These are phyloP conservation scores for Aspergillus bertholletiae DNA, from an alignment of 495 filamentous ascomycete genomes.

Conservation along the genomic window DNA sequence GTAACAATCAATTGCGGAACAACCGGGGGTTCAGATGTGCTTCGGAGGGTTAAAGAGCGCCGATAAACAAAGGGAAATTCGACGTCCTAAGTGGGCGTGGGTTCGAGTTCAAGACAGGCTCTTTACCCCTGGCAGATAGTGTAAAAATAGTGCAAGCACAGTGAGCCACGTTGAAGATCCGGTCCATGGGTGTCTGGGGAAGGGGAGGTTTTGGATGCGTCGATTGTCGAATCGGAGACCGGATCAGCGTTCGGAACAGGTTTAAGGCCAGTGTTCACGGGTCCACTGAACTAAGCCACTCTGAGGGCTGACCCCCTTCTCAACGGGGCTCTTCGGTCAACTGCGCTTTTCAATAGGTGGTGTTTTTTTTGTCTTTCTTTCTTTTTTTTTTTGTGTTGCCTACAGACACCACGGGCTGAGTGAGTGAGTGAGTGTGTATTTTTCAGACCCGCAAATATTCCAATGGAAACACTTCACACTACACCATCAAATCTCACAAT, in stretches of 20 bases:
- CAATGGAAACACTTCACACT: too few relatives aligned
- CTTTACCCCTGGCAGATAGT: conserved; percentile 15
- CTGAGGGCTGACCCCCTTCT: too few relatives aligned
- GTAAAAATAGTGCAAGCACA: conserved; percentile 13
- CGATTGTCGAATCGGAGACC: conserved; percentile 11
- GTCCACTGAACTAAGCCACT: not conserved
- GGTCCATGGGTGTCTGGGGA: conserved; percentile 21
- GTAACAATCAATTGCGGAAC: not conserved
- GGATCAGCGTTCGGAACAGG: conserved; percentile 7
- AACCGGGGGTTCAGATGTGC: not conserved
- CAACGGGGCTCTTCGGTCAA: not conserved
- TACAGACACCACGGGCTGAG: too few relatives aligned
- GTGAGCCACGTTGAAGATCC: conserved; percentile 24
- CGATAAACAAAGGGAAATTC: conserved; percentile 5
- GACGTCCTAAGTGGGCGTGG: not conserved
- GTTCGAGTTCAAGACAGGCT: conserved; percentile 1
- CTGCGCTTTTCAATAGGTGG: not conserved
- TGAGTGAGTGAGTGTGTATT: too few relatives aligned
- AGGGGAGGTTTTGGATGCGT: conserved; percentile 1
- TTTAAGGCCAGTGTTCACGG: not conserved
- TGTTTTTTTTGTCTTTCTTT: not conserved
- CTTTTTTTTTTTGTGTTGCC: not conserved
- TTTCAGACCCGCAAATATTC: too few relatives aligned
- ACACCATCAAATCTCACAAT: too few relatives aligned
- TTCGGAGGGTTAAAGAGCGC: conserved; percentile 1